Percentiles rank a stretch among this genome's conserved stretches.
phyloP scores from a whole-genome alignment of 2,329 filamentous ascomycete species.

The Leptographium radiaticola region DNA sequence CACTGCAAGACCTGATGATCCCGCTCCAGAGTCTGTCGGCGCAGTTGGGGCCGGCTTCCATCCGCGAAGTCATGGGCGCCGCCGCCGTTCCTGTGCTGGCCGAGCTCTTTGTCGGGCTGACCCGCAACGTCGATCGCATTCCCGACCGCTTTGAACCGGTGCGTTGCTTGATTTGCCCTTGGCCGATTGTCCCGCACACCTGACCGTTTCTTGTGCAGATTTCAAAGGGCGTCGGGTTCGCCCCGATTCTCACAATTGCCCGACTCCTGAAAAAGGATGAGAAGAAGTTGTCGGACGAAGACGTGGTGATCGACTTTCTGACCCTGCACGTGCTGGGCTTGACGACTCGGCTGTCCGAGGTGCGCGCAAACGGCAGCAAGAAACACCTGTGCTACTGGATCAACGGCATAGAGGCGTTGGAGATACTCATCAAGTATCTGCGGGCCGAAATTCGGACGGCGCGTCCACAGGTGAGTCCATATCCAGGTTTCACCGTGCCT shows the following conservation, averaged over 20 bases:
- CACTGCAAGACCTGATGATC: constrained; percentile 10
- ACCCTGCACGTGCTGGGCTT: constrained; percentile 76
- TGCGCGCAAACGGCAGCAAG: constrained; percentile 20
- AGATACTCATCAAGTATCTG: constrained; percentile 73
- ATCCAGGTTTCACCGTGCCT: too few species aligned
- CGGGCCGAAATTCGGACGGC: constrained; percentile 62
- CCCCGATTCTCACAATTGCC: constrained; percentile 9
- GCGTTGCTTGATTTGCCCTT: background rate
- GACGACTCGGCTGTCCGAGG: constrained; percentile 67
- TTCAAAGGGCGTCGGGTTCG: constrained; percentile 4
- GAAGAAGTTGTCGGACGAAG: background rate
- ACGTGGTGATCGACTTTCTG: constrained; percentile 58
- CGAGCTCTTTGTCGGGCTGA: constrained; percentile 11
- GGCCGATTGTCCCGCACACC: background rate
- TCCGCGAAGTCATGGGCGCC: constrained; percentile 11
- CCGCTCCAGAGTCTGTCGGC: constrained; percentile 7
- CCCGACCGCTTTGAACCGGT: constrained; percentile 6
- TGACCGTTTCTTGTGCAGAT: background rate
- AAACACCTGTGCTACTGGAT: constrained; percentile 12
- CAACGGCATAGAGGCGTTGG: constrained; percentile 56
- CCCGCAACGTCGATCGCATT: constrained; percentile 1
- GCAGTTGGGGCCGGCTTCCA: constrained; percentile 5
- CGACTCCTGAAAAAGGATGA: constrained; percentile 16
- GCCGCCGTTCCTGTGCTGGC: constrained; percentile 8
- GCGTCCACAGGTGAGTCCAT: constrained; percentile 57